Base-by-base conservation (phyloP, 2,329 filamentous ascomycete species). In the Aaosphaeria pasadenensis region DNA sequence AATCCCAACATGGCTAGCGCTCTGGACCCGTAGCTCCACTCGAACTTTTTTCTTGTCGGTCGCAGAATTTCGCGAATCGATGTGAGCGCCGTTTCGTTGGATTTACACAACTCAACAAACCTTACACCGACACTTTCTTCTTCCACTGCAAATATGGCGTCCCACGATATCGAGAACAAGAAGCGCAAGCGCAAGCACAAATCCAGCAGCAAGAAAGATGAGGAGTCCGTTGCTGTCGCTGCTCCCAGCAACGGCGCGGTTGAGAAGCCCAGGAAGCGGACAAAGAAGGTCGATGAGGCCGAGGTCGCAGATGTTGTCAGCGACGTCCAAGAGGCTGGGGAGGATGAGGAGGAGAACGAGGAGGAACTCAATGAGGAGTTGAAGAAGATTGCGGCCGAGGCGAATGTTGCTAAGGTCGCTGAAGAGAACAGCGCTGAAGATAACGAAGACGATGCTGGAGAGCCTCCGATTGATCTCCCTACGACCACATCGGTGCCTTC, bases 401-500 rank as follows among this genome's bases (percentile, higher is more conserved):
- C 56, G 5, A 61, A 63, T 50, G 54, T 48, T 36, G 54, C 58
- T n/a, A 55, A 59, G 41, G 59, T 53, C 5, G 54, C 30, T 45
- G 60, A 62, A 24, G 65, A 64, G 24, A 63, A 66, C 9, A 66
- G 60, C 24, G 63, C 59, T 17, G 61, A 64, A 5, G 59, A 56
- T 30, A 58, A 56, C 39, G 59, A 58, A 57, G 54, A 54, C 47
- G 64, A 51, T 39, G 50, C 58, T 33, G 66, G 74, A 9, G 56
- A 68, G 7, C 40, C 47, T 13, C 58, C 68, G 6, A 66, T 73
- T 29, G 80, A 81, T 47, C 71, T 84, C 7, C 79, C 80, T n/a
- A 78, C 79, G 7, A 71, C 64, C 67, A 78, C 70, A 62, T 80
- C 75, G 11, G 77, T 85, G 44, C 85, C 85, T 2, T 77, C 77